phyloP scores from a whole-genome alignment of 352 stramenopile genomes.

The Pythium monospermum region DNA sequence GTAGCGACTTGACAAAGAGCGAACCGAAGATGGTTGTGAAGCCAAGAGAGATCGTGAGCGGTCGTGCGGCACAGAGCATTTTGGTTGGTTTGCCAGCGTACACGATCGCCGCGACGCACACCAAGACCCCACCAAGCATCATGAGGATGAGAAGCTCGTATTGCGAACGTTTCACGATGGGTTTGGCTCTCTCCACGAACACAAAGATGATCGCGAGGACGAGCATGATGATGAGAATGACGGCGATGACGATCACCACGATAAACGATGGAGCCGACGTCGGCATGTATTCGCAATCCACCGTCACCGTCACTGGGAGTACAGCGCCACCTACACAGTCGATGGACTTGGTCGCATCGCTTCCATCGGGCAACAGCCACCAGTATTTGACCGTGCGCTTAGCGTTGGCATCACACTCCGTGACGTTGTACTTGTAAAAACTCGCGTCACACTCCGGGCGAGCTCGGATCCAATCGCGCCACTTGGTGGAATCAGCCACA shows the following conservation, averaged over 20 bases:
- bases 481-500: slow-evolving; percentile 13
- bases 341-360: slow-evolving; percentile 15
- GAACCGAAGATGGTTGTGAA: slow-evolving; percentile 32
- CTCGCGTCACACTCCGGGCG: slow-evolving; percentile 29
- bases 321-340: slow-evolving; percentile 38
- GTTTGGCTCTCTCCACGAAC: slow-evolving; percentile 19
- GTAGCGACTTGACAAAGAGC: slow-evolving; percentile 32
- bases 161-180: slow-evolving; percentile 65
- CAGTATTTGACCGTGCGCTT: slow-evolving; percentile 29
- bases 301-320: slow-evolving; percentile 19
- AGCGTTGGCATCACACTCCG: slow-evolving; percentile 19
- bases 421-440: slow-evolving; percentile 40
- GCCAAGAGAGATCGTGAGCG: slow-evolving; percentile 13
- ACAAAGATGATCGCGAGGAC: slow-evolving; percentile 22
- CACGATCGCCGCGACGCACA: slow-evolving; percentile 31
- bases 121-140: slow-evolving; percentile 41
- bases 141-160: slow-evolving; percentile 55
- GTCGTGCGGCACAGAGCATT: slow-evolving; percentile 26
- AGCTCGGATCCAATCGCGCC: slow-evolving; percentile 22
- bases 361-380: slow-evolving; percentile 31
- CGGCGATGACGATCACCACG: slow-evolving; percentile 16
- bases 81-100: slow-evolving; percentile 42
- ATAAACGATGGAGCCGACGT: slow-evolving; percentile 5
- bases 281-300: slow-evolving; percentile 38
- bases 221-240: slow-evolving; percentile 7